These are phyloP conservation scores for Phoenix dactylifera DNA, from an alignment of 176 grass and related monocot genomes.

Conservation along the genomic window DNA sequence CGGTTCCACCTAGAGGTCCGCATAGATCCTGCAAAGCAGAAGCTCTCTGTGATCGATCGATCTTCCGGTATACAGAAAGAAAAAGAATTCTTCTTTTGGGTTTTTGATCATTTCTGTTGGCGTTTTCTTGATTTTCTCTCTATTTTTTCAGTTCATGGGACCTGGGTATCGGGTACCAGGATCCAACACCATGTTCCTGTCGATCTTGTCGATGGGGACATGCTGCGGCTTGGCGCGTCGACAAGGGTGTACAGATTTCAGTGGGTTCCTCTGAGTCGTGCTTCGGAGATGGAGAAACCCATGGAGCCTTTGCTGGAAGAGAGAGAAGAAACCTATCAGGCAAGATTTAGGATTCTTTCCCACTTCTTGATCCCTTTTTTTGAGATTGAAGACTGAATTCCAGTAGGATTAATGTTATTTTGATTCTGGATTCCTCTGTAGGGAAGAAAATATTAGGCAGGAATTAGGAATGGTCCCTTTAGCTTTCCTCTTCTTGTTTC, in stretches of 20 bases:
- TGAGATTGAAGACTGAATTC: neutral
- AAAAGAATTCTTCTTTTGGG: neutral
- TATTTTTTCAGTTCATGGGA: conserved; percentile 65
- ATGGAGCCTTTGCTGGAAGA: conserved; percentile 60
- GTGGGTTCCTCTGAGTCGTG: conserved; percentile 61
- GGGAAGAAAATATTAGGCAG: no score
- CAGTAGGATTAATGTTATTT: neutral
- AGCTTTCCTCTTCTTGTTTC: no score
- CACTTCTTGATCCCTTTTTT: neutral
- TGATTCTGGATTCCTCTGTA: no score
- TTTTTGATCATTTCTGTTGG: neutral
- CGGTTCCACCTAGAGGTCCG: conserved; percentile 65
- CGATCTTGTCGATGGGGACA: conserved; percentile 47
- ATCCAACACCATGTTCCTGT: conserved; percentile 47
- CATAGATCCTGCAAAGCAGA: conserved; percentile 23
- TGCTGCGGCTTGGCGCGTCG: conserved; percentile 52
- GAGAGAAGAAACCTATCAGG: conserved; percentile 60
- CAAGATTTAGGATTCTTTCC: conserved; percentile 10
- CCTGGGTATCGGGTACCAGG: conserved; percentile 64
- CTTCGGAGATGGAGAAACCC: conserved; percentile 57
- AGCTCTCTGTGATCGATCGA: conserved; percentile 60
- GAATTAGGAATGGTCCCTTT: no score
- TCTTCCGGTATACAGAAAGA: conserved; percentile 40
- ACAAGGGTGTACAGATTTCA: conserved; percentile 72
- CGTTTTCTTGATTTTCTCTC: no score